phyloP scores from a whole-genome alignment of 2,329 filamentous ascomycete species.

The Botryotinia calthae region DNA sequence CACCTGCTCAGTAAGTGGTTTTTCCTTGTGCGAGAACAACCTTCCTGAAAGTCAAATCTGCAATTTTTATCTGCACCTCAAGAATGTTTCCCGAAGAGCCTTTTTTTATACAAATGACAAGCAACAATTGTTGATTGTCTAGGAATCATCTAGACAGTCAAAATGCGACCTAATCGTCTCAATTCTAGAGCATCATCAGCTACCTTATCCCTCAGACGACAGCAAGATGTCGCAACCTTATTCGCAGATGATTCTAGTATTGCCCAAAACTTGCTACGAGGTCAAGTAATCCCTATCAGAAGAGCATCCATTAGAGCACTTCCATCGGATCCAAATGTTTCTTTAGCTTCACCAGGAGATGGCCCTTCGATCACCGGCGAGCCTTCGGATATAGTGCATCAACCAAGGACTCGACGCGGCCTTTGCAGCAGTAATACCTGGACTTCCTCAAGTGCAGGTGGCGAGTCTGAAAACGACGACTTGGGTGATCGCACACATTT shows the following conservation, averaged over 20 bases:
- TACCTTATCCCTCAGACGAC: conserved; percentile 29
- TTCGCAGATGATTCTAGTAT: conserved; percentile 31
- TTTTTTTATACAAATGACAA: background rate
- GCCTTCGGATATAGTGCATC: background rate
- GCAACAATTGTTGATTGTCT: conserved; percentile 9
- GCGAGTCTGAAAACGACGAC: conserved; percentile 50
- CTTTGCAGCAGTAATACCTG: conserved; percentile 50
- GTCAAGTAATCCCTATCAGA: conserved; percentile 27
- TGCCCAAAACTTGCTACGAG: conserved; percentile 30
- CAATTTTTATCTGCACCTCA: background rate
- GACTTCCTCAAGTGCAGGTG: conserved; percentile 54
- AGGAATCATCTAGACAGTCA: conserved; percentile 15
- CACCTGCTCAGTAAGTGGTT: background rate
- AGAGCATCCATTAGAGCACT: conserved; percentile 25
- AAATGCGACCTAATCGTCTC: conserved; percentile 38
- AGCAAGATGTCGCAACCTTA: conserved; percentile 19
- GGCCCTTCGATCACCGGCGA: background rate
- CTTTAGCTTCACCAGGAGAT: background rate
- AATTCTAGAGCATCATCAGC: conserved; percentile 33
- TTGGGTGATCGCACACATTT: conserved; percentile 49
- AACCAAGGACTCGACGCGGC: conserved; percentile 20
- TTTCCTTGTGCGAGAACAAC: background rate
- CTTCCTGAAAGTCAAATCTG: background rate
- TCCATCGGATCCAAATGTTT: conserved; percentile 14
- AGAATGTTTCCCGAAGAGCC: background rate